These are phyloP conservation scores for Pythium insidiosum DNA, from an alignment of 352 stramenopile genomes.

Conservation along the genomic window DNA sequence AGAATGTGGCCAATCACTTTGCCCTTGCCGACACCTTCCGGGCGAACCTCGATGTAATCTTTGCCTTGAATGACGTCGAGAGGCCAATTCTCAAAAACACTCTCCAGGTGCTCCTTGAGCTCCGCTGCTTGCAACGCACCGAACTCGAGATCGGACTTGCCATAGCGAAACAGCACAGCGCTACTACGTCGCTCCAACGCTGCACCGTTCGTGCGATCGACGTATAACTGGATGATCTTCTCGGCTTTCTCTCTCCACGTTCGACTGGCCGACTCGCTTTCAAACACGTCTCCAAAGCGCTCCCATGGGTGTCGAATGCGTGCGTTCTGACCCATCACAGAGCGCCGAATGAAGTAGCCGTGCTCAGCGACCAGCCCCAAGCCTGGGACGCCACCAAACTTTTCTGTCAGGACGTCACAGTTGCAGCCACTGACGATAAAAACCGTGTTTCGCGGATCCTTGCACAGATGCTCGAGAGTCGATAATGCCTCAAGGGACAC, in stretches of 20 bases:
- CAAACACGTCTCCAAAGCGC: slow-evolving; percentile 54
- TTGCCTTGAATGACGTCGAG: slow-evolving; percentile 82
- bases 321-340: slow-evolving; percentile 53
- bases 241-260: slow-evolving; percentile 94
- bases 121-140: slow-evolving; percentile 95
- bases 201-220: slow-evolving; percentile 96
- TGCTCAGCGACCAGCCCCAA: slow-evolving; percentile 98
- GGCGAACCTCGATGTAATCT: slow-evolving; percentile 98
- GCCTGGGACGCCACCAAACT: slow-evolving; percentile 91
- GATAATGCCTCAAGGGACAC: slow-evolving; percentile 56
- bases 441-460: slow-evolving; percentile 93
- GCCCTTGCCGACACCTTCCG: slow-evolving; percentile 96
- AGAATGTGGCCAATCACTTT: slow-evolving; percentile 92
- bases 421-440: slow-evolving; percentile 98
- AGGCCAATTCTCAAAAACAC: slow-evolving; percentile 84
- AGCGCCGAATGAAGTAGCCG: slow-evolving; percentile 92
- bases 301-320: slow-evolving; percentile 63
- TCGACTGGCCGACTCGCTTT: slow-evolving; percentile 37
- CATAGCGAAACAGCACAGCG: slow-evolving; percentile 97
- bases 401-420: slow-evolving; percentile 91
- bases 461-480: slow-evolving; percentile 90
- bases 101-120: slow-evolving; percentile 95
- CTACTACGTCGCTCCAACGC: slow-evolving; percentile 97
- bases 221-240: slow-evolving; percentile 97
- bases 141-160: slow-evolving; percentile 98